phyloP scores from a whole-genome alignment of 257 asterid genomes.

The Solanum megistacrolobum region DNA sequence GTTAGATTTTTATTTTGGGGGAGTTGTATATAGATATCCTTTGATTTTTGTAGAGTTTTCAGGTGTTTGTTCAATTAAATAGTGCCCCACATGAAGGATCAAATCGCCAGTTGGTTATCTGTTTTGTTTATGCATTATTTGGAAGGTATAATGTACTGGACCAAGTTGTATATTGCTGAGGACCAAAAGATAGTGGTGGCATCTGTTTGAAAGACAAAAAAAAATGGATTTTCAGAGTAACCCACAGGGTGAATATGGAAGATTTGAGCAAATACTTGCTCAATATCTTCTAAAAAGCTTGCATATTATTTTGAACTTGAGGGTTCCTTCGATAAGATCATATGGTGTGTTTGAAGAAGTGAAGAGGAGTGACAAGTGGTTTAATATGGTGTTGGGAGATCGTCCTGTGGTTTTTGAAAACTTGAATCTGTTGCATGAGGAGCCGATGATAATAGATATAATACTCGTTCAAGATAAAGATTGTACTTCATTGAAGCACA shows the following conservation, averaged over 20 bases:
- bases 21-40: not conserved
- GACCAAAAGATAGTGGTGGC: conserved; percentile 10
- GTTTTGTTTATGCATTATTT: not conserved
- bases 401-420: conserved; percentile 77
- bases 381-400: conserved; percentile 73
- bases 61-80: not conserved
- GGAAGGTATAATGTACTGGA: not conserved
- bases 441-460: conserved; percentile 80
- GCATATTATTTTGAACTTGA: conserved; percentile 79
- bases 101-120: not conserved
- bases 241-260: conserved; percentile 55
- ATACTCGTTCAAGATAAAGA: conserved; percentile 59
- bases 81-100: not conserved
- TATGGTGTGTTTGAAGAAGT: conserved; percentile 47
- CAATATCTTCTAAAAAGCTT: conserved; percentile 76
- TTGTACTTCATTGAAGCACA: conserved; percentile 21
- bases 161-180: not conserved
- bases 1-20: not conserved
- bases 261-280: conserved; percentile 79
- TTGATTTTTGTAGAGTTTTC: not conserved
- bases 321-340: conserved; percentile 68
- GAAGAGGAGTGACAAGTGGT: conserved; percentile 81
- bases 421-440: conserved; percentile 86
- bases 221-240: conserved; percentile 74
- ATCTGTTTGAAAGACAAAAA: conserved; percentile 9